Evolutionary conservation across 2,329 filamentous ascomycete species (phyloP), one percentile per base, ranked within the genome.

Genomic region (Biscogniauxia mediterranea): DNA sequence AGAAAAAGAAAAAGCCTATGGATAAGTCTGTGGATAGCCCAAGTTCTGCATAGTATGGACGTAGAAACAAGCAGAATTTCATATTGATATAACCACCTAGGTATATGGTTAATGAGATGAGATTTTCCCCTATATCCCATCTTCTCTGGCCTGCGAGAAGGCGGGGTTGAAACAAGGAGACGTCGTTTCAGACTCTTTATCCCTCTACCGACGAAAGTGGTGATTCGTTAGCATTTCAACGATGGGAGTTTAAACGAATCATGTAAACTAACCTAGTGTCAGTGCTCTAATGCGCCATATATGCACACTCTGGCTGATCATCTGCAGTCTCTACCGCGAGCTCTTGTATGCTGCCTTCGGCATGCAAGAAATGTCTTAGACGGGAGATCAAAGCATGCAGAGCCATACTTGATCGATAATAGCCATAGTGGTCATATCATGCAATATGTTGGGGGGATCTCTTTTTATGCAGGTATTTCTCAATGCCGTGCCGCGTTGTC

Each of bases 121-220:
- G 15, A 46, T 46, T 46, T 46, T 46, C 38, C 11, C 38, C 38
- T 46, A 46, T 46, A 46, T 46, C 5, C 15, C 38, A 7, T 46
- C 15, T 46, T 52, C 17, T 38, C 9, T n/a, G 8, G 51, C 25
- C 20, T 26, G 56, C 26, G 17, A 52, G 56, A 57, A 38, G 51
- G 56, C 56, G 56, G 56, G 56, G 56, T 57, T 42, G 56, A 42
- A 21, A 52, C 56, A 17, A 17, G 23, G 49, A 52, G 32, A 52
- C 23, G 26, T 17, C n/a, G 49, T 57, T 57, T 52, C 56, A 57
- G 56, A 20, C 56, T 57, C 49, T 21, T 38, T 32, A n/a, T 32
- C 17, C 32, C 23, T 54, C 26, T 19, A 32, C 26, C 17, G 15
- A 38, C 19, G 15, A 54, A 25, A 54, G 52, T 54, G 4, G 19